Evolutionary conservation across 2,329 filamentous ascomycete genomes (phyloP), one percentile per base, ranked within the genome.

Genomic region (Huntiella bhutanensis): DNA sequence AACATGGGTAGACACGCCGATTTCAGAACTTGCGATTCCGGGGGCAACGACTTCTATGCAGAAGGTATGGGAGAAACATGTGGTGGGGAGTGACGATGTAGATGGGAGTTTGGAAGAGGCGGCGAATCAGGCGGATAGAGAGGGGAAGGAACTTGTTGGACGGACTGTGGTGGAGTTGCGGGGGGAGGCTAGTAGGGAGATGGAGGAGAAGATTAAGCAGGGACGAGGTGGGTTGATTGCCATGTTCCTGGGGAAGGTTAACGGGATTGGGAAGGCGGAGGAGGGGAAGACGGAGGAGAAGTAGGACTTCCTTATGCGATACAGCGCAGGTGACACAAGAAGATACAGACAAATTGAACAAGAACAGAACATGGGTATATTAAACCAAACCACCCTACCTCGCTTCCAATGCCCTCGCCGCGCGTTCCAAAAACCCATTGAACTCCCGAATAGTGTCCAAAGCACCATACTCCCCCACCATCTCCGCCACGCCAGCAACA

Each of bases 21-120:
- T 67, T 7, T 32, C 43, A 22, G 39, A 32, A 12, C 5, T 43
- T 13, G 33, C 15, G 8, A 22, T 43, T 28, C 41, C 37, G n/a
- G 35, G 33, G 12, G 16, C 8, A 33, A 22, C 6, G 13, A 10
- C 33, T 10, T 34, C 5, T 5, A 5, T 16, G 32, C 32, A n/a
- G 33, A 33, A 10, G 4, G 22, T 15, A 41, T 68, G 74, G 57
- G 67, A 69, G 55, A 65, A 73, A 52, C 64, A 68, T 53, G 60
- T 81, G 40, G 68, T 75, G 43, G 70, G 75, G 53, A 60, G 79
- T 43, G 67, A 67, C 4, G 70, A 70, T 43, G 64, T 65, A 48
- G 75, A 82, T 58, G 65, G 74, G 22, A 64, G 66, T 38, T 59
- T 77, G 13, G 79, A 84, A 58, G 71, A 79, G 58, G 70, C 71